phyloP scores from a whole-genome alignment of 345 rosid species.

The Hibiscus tridactylites region DNA sequence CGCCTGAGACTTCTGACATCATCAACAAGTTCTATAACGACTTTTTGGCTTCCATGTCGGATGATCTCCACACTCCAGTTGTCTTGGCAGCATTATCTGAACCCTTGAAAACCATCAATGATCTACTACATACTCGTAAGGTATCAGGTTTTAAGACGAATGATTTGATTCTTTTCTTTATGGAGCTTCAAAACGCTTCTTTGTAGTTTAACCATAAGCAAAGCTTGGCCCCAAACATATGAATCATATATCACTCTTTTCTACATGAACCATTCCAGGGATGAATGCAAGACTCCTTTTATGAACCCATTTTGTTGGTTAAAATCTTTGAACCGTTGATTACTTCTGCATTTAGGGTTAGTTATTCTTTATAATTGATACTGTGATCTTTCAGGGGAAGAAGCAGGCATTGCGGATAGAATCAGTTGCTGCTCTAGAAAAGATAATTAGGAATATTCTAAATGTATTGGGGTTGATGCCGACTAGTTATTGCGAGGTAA shows the following conservation, averaged over 20 bases:
- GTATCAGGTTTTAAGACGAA: conserved; percentile 24
- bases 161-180: neutral
- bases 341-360: neutral
- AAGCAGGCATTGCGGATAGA: conserved; percentile 58
- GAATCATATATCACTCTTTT: neutral
- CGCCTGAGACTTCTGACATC: conserved; percentile 35
- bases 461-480: conserved; percentile 70
- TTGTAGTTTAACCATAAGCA: neutral
- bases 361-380: neutral
- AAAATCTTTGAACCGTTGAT: neutral
- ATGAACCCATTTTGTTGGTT: neutral
- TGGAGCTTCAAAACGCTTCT: neutral
- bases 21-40: conserved; percentile 44
- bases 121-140: conserved; percentile 78
- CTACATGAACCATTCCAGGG: neutral
- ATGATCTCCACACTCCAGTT: conserved; percentile 84
- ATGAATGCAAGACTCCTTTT: neutral
- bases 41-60: conserved; percentile 69
- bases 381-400: conserved; percentile 54
- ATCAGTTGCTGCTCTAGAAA: conserved; percentile 62
- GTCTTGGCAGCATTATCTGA: conserved; percentile 84
- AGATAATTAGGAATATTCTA: conserved; percentile 51
- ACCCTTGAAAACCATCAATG: conserved; percentile 73
- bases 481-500: conserved; percentile 65
- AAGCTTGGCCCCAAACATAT: neutral